Evolutionary conservation across 345 rosid species (phyloP).

Genomic region (Citrus sp.): DNA sequence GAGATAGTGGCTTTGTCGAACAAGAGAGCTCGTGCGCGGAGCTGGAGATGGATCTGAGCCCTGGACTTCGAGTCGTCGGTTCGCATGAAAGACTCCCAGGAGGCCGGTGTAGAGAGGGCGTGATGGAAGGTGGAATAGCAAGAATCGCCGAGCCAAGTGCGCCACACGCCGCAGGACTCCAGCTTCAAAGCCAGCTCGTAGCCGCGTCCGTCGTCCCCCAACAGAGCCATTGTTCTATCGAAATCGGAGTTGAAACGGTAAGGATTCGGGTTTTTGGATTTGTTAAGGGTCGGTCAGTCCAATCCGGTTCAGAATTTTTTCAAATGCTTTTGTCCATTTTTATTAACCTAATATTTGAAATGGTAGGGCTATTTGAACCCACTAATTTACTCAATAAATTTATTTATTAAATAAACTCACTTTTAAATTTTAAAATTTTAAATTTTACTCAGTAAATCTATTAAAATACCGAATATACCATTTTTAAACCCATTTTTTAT

Average conservation of each 20-base stretch:
- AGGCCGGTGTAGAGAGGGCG: constrained; percentile 59
- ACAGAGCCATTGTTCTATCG: constrained; percentile 49
- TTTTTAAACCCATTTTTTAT: too few species aligned
- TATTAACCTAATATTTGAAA: too few species aligned
- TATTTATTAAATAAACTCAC: too few species aligned
- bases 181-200: constrained; percentile 80
- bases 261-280: neutral
- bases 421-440: too few species aligned
- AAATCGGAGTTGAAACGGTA: neutral
- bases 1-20: constrained; percentile 76
- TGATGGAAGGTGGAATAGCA: constrained; percentile 46
- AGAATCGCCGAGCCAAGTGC: constrained; percentile 83
- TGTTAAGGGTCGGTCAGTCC: neutral
- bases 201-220: constrained; percentile 91
- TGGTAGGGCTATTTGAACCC: too few species aligned
- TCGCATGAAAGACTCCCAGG: constrained; percentile 85
- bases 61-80: constrained; percentile 65
- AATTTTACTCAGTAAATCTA: too few species aligned
- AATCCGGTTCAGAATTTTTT: neutral
- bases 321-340: neutral
- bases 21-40: constrained; percentile 83
- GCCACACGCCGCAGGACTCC: constrained; percentile 72
- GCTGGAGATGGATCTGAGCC: constrained; percentile 85
- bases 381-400: too few species aligned
- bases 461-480: too few species aligned